A percentile compares a stretch with the other conserved stretches of the same genome.
Conservation (phyloP, 2,329 filamentous ascomycete species). For the Fonsecaea pugnacius region DNA sequence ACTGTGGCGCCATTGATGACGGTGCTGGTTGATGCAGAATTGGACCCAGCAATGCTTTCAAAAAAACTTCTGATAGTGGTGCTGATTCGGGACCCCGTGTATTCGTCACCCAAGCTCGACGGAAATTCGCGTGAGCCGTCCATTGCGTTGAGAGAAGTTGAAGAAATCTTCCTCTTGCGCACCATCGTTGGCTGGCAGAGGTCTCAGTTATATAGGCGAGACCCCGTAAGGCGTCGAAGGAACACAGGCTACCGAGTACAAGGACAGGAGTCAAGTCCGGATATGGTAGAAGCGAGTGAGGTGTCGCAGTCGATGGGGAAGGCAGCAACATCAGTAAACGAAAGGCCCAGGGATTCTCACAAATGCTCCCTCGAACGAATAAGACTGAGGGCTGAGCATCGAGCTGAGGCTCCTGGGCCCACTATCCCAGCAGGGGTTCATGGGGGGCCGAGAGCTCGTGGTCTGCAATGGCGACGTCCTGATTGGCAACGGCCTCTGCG, state of each 20-base stretch:
- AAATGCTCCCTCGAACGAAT: constrained; percentile 21
- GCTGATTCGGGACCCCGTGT: constrained; percentile 20
- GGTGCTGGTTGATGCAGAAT: constrained; percentile 35
- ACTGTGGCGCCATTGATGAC: constrained; percentile 36
- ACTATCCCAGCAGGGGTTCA: constrained; percentile 17
- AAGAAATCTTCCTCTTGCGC: constrained; percentile 29
- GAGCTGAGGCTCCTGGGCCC: constrained; percentile 30
- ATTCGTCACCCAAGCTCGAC: constrained; percentile 12
- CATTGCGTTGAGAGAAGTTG: constrained; percentile 30
- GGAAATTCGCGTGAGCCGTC: constrained; percentile 21
- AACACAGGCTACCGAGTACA: constrained; percentile 13
- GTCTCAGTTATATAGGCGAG: constrained; percentile 26
- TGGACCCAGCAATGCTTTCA: constrained; percentile 31
- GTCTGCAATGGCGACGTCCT: constrained; percentile 19
- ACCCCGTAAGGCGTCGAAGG: constrained; percentile 16
- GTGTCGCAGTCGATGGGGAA: constrained; percentile 9
- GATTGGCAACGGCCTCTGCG: constrained; percentile 16
- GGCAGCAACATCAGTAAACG: constrained; percentile 17
- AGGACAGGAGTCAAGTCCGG: constrained; percentile 1
- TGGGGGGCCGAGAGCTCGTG: constrained; percentile 22
- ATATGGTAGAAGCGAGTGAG: constrained; percentile 7
- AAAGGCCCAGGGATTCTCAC: constrained; percentile 10
- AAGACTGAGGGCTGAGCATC: constrained; percentile 26
- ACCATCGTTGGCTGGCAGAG: constrained; percentile 16
- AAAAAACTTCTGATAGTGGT: constrained; percentile 30